Evolutionary conservation across 2,329 filamentous ascomycete genomes (phyloP).

Genomic region (Colletotrichum tropicicola): DNA sequence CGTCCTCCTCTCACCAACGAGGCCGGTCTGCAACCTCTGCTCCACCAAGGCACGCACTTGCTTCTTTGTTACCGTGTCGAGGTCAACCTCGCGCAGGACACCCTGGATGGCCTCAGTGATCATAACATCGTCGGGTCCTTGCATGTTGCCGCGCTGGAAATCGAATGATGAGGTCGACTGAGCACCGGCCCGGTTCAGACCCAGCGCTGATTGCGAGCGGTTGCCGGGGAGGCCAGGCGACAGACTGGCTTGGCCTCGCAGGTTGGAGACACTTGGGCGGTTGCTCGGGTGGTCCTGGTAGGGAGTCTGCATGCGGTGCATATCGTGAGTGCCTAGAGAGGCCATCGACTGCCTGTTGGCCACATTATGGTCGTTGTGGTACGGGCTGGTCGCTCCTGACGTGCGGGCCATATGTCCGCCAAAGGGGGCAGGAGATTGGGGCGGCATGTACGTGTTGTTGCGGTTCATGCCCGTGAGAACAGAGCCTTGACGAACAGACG

Average conservation of each 20-base stretch:
- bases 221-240: conserved; percentile 54
- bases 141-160: conserved; percentile 63
- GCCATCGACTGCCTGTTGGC: conserved; percentile 76
- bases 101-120: conserved; percentile 87
- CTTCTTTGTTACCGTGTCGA: conserved; percentile 99
- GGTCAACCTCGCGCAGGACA: conserved; percentile 86
- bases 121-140: conserved; percentile 78
- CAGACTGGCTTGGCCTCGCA: conserved; percentile 56
- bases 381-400: conserved; percentile 49
- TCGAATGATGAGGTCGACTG: conserved; percentile 67
- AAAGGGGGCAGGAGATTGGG: conserved; percentile 80
- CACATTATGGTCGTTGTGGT: conserved; percentile 58
- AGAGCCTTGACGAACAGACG: conserved; percentile 87
- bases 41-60: conserved; percentile 92
- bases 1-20: conserved; percentile 83
- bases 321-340: conserved; percentile 65
- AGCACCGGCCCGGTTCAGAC: conserved; percentile 53
- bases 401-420: conserved; percentile 55
- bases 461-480: conserved; percentile 85
- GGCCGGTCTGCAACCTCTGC: conserved; percentile 89
- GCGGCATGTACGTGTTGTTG: conserved; percentile 78
- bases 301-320: conserved; percentile 62
- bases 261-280: conserved; percentile 71
- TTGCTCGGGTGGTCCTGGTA: conserved; percentile 64
- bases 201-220: conserved; percentile 56